phyloP scores from a whole-genome alignment of 2,329 filamentous ascomycete genomes.

The Pseudogymnoascus sp. region DNA sequence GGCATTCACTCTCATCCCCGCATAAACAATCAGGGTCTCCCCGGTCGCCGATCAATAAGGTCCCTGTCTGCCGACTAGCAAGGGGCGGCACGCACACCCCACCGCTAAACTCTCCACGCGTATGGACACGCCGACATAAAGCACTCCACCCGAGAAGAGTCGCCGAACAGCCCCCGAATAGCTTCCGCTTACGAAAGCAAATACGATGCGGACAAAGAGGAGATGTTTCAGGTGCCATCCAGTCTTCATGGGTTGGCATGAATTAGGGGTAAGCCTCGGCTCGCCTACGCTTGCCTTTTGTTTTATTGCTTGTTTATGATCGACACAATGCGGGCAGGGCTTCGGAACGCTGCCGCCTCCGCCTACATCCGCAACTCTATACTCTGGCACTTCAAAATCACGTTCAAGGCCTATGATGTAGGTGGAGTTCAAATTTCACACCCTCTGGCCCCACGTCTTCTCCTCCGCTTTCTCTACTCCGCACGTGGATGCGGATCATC shows the following conservation, averaged over 20 bases:
- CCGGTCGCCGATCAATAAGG: not conserved
- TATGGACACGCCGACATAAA: too few relatives aligned
- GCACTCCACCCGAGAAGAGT: not conserved
- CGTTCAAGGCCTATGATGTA: not conserved
- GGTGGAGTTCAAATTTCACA: not conserved
- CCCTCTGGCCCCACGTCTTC: too few relatives aligned
- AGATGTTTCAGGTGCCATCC: not conserved
- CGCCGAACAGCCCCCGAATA: not conserved
- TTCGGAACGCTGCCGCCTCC: not conserved
- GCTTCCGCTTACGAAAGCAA: not conserved
- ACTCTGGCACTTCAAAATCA: not conserved
- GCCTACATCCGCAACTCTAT: not conserved
- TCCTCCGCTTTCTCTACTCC: not conserved
- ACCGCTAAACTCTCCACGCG: not conserved
- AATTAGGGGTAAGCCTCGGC: not conserved
- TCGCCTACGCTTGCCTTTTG: not conserved
- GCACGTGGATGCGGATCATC: not conserved
- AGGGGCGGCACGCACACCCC: slow-evolving; percentile 1
- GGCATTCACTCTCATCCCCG: not conserved
- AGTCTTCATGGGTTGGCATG: not conserved
- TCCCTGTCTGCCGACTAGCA: not conserved
- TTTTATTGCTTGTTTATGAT: not conserved
- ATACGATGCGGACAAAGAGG: not conserved
- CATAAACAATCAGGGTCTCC: not conserved
- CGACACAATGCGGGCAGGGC: not conserved